Conservation (phyloP, 2,329 filamentous ascomycete species). For the Blastomyces gilchristii region DNA sequence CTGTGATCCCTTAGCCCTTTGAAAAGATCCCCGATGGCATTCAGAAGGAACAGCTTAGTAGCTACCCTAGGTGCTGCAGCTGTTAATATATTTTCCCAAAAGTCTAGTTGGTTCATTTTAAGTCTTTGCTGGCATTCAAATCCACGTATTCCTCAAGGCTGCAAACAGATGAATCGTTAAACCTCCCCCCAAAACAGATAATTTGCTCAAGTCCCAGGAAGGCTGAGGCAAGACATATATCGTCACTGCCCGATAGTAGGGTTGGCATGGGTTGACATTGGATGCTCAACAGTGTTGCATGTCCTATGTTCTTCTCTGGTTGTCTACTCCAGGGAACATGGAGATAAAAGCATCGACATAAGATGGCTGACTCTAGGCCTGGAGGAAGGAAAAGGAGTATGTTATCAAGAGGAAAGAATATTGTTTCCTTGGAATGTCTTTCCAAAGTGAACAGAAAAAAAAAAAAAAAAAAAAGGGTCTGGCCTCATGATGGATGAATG, state of each 20-base stretch:
- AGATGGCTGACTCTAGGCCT: background rate
- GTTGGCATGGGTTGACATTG: background rate
- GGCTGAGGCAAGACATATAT: background rate
- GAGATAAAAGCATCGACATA: background rate
- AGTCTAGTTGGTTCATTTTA: background rate
- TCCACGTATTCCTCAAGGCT: background rate
- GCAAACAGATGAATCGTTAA: background rate
- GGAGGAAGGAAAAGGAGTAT: background rate
- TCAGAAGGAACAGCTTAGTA: background rate
- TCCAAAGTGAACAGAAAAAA: background rate
- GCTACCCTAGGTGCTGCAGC: background rate
- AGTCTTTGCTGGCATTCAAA: background rate
- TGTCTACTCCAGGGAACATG: background rate
- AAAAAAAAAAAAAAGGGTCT: background rate
- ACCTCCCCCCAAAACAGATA: background rate
- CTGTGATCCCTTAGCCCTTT: background rate
- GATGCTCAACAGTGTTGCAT: background rate
- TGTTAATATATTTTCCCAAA: background rate
- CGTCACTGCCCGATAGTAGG: background rate
- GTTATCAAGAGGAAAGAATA: background rate
- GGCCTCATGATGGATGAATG: background rate
- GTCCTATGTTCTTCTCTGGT: background rate
- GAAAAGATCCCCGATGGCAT: background rate
- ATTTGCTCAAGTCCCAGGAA: background rate
- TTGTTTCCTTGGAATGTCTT: background rate